Evolutionary conservation across 2,329 filamentous ascomycete genomes (phyloP).

Genomic region (Dothidotthia symphoricarpi): DNA sequence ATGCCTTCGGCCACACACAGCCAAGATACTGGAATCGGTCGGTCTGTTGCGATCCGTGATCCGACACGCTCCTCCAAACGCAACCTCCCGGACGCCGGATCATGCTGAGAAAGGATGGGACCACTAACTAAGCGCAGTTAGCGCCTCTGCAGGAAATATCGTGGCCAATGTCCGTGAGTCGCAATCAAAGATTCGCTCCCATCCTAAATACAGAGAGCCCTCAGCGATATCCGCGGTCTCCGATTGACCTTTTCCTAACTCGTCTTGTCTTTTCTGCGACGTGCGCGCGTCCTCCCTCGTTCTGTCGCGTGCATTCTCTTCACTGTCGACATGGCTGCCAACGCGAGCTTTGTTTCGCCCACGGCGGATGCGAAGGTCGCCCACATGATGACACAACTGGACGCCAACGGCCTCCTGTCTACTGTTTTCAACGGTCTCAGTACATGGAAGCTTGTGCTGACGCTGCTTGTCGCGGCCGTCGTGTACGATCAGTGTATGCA

Average conservation of each 20-base stretch:
- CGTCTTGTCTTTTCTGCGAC: neutral
- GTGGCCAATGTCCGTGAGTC: too few species aligned
- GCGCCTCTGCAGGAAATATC: too few species aligned
- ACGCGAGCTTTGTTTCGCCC: slow-evolving; percentile 42
- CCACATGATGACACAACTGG: slow-evolving; percentile 32
- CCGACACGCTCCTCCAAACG: too few species aligned
- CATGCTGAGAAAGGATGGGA: too few species aligned
- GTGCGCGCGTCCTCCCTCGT: neutral
- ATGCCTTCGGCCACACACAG: too few species aligned
- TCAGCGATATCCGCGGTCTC: too few species aligned
- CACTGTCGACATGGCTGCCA: slow-evolving; percentile 32
- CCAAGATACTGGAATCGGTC: too few species aligned
- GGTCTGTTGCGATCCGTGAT: too few species aligned
- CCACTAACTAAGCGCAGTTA: too few species aligned
- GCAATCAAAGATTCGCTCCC: too few species aligned
- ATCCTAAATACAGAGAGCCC: too few species aligned
- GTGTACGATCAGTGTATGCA: slow-evolving; percentile 86
- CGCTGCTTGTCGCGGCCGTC: slow-evolving; percentile 68
- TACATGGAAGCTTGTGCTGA: slow-evolving; percentile 48
- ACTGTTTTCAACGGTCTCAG: slow-evolving; percentile 34
- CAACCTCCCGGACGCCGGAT: too few species aligned
- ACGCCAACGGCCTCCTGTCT: slow-evolving; percentile 32
- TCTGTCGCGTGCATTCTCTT: neutral
- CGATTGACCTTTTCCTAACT: neutral
- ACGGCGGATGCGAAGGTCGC: slow-evolving; percentile 41